phyloP scores from a whole-genome alignment of 257 asterid genomes.

The Coffea canephora region DNA sequence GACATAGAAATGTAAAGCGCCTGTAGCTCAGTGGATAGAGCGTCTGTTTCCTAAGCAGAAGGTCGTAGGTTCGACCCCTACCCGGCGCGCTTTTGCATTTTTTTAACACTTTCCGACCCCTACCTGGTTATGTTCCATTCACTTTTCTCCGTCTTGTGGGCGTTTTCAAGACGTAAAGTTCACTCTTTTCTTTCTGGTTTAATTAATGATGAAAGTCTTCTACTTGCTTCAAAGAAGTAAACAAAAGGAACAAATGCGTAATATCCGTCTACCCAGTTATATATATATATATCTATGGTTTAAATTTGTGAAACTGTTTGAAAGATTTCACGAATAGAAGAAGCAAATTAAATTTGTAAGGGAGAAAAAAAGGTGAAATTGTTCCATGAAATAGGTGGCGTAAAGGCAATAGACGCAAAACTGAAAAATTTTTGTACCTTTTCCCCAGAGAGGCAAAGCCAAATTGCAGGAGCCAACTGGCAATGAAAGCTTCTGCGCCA shows the following conservation, averaged over 20 bases:
- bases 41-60: slow-evolving; percentile 99
- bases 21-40: slow-evolving; percentile 99
- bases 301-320: neutral
- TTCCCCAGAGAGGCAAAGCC: slow-evolving; percentile 90
- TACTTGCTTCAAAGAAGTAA: neutral
- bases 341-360: too few species aligned
- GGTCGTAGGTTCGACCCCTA: slow-evolving; percentile 99
- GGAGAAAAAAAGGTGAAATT: too few species aligned
- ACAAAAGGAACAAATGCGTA: neutral
- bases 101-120: neutral
- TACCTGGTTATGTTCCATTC: too few species aligned
- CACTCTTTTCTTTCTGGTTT: too few species aligned
- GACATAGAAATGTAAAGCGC: slow-evolving; percentile 27
- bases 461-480: slow-evolving; percentile 86
- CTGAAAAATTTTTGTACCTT: slow-evolving; percentile 40
- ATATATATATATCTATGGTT: neutral
- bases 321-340: too few species aligned
- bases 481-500: slow-evolving; percentile 61
- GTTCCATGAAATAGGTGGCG: too few species aligned
- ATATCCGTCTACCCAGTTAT: neutral
- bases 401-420: neutral
- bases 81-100: slow-evolving; percentile 61
- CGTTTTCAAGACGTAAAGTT: neutral
- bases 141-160: neutral
- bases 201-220: too few species aligned